These are phyloP conservation scores for Geotrichum phurueaensis DNA, from an alignment of 1,139 yeast genomes.

Conservation along the genomic window DNA sequence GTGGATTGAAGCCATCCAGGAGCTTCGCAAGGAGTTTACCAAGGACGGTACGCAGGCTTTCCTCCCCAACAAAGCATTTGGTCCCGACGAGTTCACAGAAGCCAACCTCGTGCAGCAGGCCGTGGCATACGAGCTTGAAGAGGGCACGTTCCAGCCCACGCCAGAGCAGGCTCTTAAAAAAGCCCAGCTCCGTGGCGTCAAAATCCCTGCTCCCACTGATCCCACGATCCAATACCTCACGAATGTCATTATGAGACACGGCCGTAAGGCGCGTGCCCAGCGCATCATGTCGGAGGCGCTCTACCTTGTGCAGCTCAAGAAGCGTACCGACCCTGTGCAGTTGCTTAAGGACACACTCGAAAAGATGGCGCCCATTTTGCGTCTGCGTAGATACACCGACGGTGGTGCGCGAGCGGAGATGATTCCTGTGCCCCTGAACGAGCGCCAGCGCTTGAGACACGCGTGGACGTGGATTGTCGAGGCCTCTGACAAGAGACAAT, in stretches of 20 bases:
- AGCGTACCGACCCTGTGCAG: slow-evolving; percentile 70
- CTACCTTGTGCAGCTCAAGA: slow-evolving; percentile 67
- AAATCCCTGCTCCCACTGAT: slow-evolving; percentile 60
- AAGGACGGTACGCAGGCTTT: slow-evolving; percentile 31
- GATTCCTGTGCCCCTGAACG: slow-evolving; percentile 77
- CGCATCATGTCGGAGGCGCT: slow-evolving; percentile 69
- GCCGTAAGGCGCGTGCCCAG: slow-evolving; percentile 79
- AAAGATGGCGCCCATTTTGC: slow-evolving; percentile 77
- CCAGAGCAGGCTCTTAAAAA: slow-evolving; percentile 55
- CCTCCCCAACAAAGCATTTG: slow-evolving; percentile 30
- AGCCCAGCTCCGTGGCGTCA: slow-evolving; percentile 44
- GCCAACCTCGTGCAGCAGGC: slow-evolving; percentile 26
- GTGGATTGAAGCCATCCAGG: slow-evolving; percentile 58
- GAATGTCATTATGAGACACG: slow-evolving; percentile 88
- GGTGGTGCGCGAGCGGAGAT: slow-evolving; percentile 77
- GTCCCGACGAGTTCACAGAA: slow-evolving; percentile 29
- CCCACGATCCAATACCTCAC: slow-evolving; percentile 71
- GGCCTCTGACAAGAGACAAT: slow-evolving; percentile 71
- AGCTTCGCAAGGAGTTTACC: slow-evolving; percentile 45
- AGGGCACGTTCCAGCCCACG: slow-evolving; percentile 41
- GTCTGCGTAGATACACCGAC: slow-evolving; percentile 70
- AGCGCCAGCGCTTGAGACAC: slow-evolving; percentile 75
- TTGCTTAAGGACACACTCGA: slow-evolving; percentile 71
- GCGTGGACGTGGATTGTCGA: slow-evolving; percentile 90
- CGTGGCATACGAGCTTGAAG: slow-evolving; percentile 16